Percentiles rank a stretch among this genome's conserved stretches.
Evolutionary conservation across 352 stramenopile genomes (phyloP).

Genomic region (Elongisporangium anandrum): DNA sequence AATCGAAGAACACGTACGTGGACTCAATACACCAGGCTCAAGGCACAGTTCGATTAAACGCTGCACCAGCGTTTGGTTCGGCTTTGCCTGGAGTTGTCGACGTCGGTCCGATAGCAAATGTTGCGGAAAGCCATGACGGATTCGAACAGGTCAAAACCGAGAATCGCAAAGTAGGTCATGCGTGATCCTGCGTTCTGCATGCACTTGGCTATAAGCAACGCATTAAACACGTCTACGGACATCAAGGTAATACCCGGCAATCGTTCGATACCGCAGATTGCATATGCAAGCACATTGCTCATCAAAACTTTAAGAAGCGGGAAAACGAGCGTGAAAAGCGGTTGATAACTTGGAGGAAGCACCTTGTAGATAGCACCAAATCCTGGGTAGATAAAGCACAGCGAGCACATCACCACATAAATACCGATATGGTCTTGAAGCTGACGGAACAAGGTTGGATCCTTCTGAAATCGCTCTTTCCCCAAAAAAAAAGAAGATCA

Average conservation of each 20-base stretch:
- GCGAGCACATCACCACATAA: constrained; percentile 6
- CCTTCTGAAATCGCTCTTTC: too few relatives aligned
- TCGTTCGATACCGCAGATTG: too few relatives aligned
- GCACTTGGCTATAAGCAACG: constrained; percentile 33
- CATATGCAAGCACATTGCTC: constrained; percentile 14
- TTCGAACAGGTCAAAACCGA: too few relatives aligned
- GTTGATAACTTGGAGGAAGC: not conserved
- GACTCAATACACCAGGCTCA: not conserved
- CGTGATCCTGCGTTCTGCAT: constrained; percentile 24
- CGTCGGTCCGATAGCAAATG: too few relatives aligned
- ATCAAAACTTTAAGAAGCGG: constrained; percentile 17
- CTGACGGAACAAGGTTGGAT: not conserved
- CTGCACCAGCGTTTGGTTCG: not conserved
- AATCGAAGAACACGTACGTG: not conserved
- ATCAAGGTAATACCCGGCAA: constrained; percentile 5
- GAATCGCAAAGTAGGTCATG: too few relatives aligned
- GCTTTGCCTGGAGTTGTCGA: too few relatives aligned
- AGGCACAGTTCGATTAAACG: not conserved
- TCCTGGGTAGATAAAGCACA: constrained; percentile 18
- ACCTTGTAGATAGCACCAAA: not conserved
- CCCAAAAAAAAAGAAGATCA: too few relatives aligned
- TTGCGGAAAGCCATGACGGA: too few relatives aligned
- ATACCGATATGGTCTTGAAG: constrained; percentile 7
- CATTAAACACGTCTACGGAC: constrained; percentile 36
- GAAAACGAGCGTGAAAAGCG: constrained; percentile 16